Conservation (phyloP, 306 rosid genomes). For the Pyrus bretschneideri region DNA sequence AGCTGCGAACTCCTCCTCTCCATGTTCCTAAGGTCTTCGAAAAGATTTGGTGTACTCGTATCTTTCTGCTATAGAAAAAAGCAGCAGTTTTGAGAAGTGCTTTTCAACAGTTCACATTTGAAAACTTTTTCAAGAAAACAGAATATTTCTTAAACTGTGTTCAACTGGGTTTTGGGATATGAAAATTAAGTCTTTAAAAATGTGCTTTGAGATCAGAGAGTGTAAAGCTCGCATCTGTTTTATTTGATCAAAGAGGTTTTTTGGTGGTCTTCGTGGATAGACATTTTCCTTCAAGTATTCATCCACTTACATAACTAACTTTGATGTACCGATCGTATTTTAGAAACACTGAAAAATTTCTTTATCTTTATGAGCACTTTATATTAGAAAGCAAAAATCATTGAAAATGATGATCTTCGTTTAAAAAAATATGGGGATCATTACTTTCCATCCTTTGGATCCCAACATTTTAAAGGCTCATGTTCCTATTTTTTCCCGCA, state of each 20-base stretch:
- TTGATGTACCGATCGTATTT: too few relatives aligned
- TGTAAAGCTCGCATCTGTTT: conserved; percentile 20
- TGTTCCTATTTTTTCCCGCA: too few relatives aligned
- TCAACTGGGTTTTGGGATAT: neutral
- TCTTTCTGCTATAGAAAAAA: neutral
- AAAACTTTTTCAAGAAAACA: neutral
- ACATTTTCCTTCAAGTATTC: too few relatives aligned
- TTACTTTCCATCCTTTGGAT: too few relatives aligned
- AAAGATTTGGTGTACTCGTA: conserved; percentile 36
- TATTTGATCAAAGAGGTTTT: conserved; percentile 9
- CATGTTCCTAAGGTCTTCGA: conserved; percentile 30
- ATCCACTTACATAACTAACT: too few relatives aligned
- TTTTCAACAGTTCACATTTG: neutral
- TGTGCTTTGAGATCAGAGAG: conserved; percentile 20
- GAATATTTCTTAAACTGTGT: neutral
- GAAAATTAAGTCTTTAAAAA: neutral
- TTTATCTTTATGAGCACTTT: too few relatives aligned
- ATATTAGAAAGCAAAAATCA: too few relatives aligned
- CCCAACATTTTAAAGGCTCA: too few relatives aligned
- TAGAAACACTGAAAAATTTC: too few relatives aligned
- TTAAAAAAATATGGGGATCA: too few relatives aligned
- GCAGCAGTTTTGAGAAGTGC: neutral
- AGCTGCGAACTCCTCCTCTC: conserved; percentile 34
- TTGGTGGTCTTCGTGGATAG: neutral
- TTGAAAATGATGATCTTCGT: too few relatives aligned